phyloP scores from a whole-genome alignment of 2,329 filamentous ascomycete species.

The Colletotrichum sp. region DNA sequence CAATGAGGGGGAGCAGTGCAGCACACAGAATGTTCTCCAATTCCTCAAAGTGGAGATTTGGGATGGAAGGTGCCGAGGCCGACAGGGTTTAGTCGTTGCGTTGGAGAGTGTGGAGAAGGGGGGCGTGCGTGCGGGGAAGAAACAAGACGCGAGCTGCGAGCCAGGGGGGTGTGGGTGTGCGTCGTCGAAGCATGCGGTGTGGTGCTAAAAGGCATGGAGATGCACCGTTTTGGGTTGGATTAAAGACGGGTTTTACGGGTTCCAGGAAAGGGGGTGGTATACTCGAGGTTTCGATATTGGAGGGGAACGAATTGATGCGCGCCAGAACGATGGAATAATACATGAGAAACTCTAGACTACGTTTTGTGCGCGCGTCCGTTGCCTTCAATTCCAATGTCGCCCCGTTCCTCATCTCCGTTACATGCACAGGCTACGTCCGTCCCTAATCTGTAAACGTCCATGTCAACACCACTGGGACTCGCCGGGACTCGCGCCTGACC shows the following conservation, averaged over 20 bases:
- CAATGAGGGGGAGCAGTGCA: background rate
- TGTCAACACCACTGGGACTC: background rate
- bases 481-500: background rate
- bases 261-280: background rate
- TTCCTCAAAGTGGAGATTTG: slow-evolving; percentile 6
- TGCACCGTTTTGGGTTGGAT: background rate
- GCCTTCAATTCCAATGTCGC: background rate
- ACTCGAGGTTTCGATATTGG: background rate
- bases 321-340: background rate
- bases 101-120: slow-evolving; percentile 17
- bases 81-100: slow-evolving; percentile 1
- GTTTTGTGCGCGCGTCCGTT: background rate
- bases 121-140: slow-evolving; percentile 6
- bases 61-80: background rate
- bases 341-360: background rate
- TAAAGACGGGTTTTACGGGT: background rate
- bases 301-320: background rate
- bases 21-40: background rate
- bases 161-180: background rate
- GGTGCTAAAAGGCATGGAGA: background rate
- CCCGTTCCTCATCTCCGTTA: background rate
- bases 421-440: background rate
- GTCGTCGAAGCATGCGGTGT: background rate
- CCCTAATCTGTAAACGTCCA: background rate
- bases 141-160: background rate